Percentiles rank a stretch among this genome's conserved stretches.
These are phyloP conservation scores for Ogataea pini DNA, from an alignment of 805 yeast species.

Conservation along the genomic window DNA sequence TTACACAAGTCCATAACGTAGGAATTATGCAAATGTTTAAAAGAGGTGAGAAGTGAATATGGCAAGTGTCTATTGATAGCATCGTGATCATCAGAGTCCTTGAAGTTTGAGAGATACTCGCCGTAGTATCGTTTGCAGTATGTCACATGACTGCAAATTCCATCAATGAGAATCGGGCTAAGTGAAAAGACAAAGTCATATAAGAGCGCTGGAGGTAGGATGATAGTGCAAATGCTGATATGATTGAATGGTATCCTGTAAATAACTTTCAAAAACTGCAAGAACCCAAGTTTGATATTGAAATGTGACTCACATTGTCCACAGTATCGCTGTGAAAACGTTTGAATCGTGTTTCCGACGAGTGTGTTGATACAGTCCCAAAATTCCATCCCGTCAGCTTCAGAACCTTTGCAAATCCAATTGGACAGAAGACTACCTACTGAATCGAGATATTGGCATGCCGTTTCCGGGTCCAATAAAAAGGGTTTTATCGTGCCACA, in stretches of 20 bases:
- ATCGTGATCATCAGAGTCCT: slow-evolving; percentile 14
- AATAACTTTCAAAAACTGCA: slow-evolving; percentile 18
- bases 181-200: slow-evolving; percentile 42
- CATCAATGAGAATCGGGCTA: slow-evolving; percentile 48
- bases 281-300: slow-evolving; percentile 12
- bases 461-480: slow-evolving; percentile 3
- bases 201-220: slow-evolving; percentile 42
- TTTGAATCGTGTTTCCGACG: slow-evolving; percentile 11
- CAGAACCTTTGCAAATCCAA: slow-evolving; percentile 16
- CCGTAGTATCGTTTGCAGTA: slow-evolving; percentile 40
- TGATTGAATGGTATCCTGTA: slow-evolving; percentile 25
- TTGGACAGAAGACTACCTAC: slow-evolving; percentile 12
- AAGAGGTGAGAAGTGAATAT: slow-evolving; percentile 19
- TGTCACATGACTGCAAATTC: slow-evolving; percentile 47
- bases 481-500: slow-evolving; percentile 9
- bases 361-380: slow-evolving; percentile 22
- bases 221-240: slow-evolving; percentile 29
- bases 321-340: slow-evolving; percentile 12
- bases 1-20: slow-evolving; percentile 59
- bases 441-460: slow-evolving; percentile 7
- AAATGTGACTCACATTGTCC: slow-evolving; percentile 8
- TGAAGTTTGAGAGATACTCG: slow-evolving; percentile 22
- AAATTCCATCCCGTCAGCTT: slow-evolving; percentile 7
- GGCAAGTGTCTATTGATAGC: slow-evolving; percentile 15
- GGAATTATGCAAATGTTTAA: slow-evolving; percentile 44